Evolutionary conservation across 2,329 filamentous ascomycete genomes (phyloP).

Genomic region (Aspergillus nomiae): DNA sequence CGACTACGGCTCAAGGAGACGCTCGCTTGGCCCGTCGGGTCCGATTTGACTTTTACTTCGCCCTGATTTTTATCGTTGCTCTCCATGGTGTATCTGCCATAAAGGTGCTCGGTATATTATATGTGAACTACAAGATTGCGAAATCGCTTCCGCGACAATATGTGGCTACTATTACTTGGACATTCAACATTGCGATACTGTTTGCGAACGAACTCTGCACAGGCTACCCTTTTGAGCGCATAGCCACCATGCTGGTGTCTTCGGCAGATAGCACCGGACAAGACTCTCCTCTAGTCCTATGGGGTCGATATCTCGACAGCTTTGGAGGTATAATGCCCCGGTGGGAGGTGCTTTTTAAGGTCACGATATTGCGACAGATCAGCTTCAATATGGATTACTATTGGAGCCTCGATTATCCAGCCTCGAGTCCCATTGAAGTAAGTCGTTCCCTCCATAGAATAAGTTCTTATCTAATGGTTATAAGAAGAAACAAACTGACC

Average conservation of each 20-base stretch:
- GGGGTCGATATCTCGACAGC: constrained; percentile 73
- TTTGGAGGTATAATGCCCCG: constrained; percentile 81
- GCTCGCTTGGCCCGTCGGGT: constrained; percentile 68
- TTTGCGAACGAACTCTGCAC: constrained; percentile 85
- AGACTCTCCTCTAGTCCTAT: constrained; percentile 54
- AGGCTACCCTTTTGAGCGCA: constrained; percentile 72
- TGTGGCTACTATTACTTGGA: constrained; percentile 78
- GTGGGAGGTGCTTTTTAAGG: constrained; percentile 98
- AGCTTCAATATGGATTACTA: constrained; percentile 98
- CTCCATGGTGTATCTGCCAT: constrained; percentile 83
- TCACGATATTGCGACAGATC: constrained; percentile 87
- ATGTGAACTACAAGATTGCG: constrained; percentile 77
- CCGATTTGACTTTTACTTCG: constrained; percentile 81
- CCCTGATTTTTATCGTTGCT: constrained; percentile 72
- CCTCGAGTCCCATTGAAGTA: constrained; percentile 78
- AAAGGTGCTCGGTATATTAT: constrained; percentile 81
- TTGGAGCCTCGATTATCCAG: constrained; percentile 74
- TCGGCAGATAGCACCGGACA: constrained; percentile 36
- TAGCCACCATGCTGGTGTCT: constrained; percentile 56
- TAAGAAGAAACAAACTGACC: constrained; percentile 99
- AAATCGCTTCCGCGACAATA: constrained; percentile 69
- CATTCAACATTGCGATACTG: constrained; percentile 80
- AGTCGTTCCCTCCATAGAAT: constrained; percentile 30
- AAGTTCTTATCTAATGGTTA: constrained; percentile 30
- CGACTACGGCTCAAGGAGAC: constrained; percentile 47